Evolutionary conservation across 768 basidiomycete genomes (phyloP).

Genomic region (Agrocybe pediades): DNA sequence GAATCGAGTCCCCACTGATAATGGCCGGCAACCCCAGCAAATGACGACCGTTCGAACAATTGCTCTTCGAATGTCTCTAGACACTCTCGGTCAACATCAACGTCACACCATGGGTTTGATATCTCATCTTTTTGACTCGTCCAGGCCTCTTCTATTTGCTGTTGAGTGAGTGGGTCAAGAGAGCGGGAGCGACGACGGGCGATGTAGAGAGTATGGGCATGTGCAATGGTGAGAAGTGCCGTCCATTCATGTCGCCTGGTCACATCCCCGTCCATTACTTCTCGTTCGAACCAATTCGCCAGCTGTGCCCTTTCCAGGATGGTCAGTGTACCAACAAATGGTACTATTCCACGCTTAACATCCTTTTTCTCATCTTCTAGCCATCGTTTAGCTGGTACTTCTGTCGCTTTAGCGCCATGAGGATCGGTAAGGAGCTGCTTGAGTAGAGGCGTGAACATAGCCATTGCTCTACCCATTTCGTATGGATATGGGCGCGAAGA

Average conservation of each 20-base stretch:
- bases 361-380: slow-evolving; percentile 14
- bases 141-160: slow-evolving; percentile 9
- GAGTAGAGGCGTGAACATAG: not conserved
- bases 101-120: not conserved
- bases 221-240: slow-evolving; percentile 11
- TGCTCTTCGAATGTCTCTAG: no score
- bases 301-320: slow-evolving; percentile 21
- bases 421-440: not conserved
- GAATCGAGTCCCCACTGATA: no score
- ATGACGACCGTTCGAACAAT: no score
- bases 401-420: not conserved
- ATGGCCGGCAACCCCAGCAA: no score
- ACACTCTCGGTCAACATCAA: no score
- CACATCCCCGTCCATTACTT: slow-evolving; percentile 10
- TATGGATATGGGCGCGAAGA: not conserved
- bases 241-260: slow-evolving; percentile 8
- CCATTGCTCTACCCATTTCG: no score
- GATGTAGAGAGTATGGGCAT: slow-evolving; percentile 20
- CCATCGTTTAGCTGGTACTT: slow-evolving; percentile 20
- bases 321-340: slow-evolving; percentile 15
- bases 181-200: slow-evolving; percentile 3
- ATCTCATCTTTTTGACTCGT: not conserved
- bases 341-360: slow-evolving; percentile 8
- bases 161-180: not conserved
- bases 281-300: slow-evolving; percentile 25